Evolutionary conservation across 2,329 filamentous ascomycete genomes (phyloP).

Genomic region (Talaromyces sp.): DNA sequence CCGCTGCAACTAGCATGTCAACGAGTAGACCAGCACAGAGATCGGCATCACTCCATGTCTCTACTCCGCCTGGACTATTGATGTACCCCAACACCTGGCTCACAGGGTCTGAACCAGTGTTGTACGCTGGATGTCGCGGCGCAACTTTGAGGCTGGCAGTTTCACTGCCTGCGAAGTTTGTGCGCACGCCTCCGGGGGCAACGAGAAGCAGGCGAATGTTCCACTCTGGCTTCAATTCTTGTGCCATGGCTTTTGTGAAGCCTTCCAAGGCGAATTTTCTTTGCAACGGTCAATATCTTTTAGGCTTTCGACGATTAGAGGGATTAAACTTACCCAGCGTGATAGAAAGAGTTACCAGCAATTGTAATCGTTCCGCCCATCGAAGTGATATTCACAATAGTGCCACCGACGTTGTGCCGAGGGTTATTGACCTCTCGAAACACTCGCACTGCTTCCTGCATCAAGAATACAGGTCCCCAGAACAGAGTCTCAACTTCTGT

Average conservation of each 20-base stretch:
- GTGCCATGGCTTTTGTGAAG: constrained; percentile 46
- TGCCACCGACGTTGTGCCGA: constrained; percentile 18
- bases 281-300: not conserved
- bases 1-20: constrained; percentile 15
- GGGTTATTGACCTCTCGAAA: constrained; percentile 36
- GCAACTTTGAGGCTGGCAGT: not conserved
- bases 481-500: constrained; percentile 22
- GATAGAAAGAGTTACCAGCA: constrained; percentile 22
- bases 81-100: constrained; percentile 19
- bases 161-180: constrained; percentile 7
- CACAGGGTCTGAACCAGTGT: constrained; percentile 3
- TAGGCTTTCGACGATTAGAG: not conserved
- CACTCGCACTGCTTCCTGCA: constrained; percentile 36
- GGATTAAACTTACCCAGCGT: constrained; percentile 20
- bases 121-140: constrained; percentile 7
- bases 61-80: constrained; percentile 12
- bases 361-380: constrained; percentile 22
- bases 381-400: constrained; percentile 24
- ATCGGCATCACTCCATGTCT: constrained; percentile 21
- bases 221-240: constrained; percentile 45
- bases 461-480: constrained; percentile 43
- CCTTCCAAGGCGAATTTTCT: constrained; percentile 49
- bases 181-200: constrained; percentile 19
- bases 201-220: constrained; percentile 36
- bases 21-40: constrained; percentile 21